These are phyloP conservation scores for Penicillium coprophilum DNA, from an alignment of 495 filamentous ascomycete species.

Conservation along the genomic window DNA sequence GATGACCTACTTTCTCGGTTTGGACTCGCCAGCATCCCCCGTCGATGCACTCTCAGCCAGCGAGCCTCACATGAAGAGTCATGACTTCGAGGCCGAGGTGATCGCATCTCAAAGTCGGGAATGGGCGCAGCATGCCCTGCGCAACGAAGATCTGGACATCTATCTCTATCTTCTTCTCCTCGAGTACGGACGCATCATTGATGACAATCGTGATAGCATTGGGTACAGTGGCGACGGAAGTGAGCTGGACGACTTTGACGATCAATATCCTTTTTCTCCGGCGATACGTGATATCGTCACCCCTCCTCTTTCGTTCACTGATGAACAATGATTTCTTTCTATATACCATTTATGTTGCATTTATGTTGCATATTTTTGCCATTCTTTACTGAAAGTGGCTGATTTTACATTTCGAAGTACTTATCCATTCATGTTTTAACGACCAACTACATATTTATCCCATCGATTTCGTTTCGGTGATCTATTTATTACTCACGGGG, in stretches of 20 bases:
- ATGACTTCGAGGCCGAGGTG: conserved; percentile 58
- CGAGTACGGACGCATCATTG: conserved; percentile 67
- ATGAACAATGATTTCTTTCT: background rate
- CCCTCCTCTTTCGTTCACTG: background rate
- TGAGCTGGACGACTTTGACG: conserved; percentile 27
- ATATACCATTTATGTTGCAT: conserved; percentile 5
- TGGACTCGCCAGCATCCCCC: conserved; percentile 25
- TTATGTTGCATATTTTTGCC: background rate
- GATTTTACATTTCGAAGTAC: background rate
- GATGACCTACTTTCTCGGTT: conserved; percentile 76
- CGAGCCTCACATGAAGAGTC: conserved; percentile 30
- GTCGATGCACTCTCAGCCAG: background rate
- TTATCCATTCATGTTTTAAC: background rate
- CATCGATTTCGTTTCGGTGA: background rate
- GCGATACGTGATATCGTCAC: conserved; percentile 12
- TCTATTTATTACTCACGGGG: background rate
- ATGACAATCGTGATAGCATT: conserved; percentile 64
- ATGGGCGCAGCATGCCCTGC: conserved; percentile 68
- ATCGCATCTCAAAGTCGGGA: conserved; percentile 63
- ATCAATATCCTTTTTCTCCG: conserved; percentile 16
- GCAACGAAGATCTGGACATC: conserved; percentile 70
- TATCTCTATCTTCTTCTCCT: conserved; percentile 67
- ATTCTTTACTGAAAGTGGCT: background rate
- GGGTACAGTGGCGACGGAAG: conserved; percentile 59
- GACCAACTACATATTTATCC: background rate